Evolutionary conservation across 176 grass and related monocot species (phyloP).

Genomic region (Juncus effusus): DNA sequence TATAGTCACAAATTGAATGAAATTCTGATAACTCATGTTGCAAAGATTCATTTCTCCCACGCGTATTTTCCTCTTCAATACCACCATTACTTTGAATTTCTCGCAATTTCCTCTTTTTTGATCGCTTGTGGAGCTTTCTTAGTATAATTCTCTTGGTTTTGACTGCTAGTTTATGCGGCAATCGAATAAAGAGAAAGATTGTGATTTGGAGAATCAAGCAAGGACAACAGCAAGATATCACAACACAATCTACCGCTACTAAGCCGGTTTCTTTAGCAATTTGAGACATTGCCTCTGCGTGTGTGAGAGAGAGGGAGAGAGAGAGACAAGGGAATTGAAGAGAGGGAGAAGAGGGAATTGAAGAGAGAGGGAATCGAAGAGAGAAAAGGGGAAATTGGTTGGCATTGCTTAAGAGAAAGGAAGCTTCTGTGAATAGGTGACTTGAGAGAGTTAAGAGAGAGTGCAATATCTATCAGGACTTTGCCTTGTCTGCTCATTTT

Average conservation of each 20-base stretch:
- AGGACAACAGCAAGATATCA: slow-evolving; percentile 86
- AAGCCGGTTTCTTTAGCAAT: slow-evolving; percentile 39
- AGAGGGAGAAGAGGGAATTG: neutral
- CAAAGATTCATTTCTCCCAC: neutral
- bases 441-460: slow-evolving; percentile 22
- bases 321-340: neutral
- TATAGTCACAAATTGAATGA: neutral
- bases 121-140: slow-evolving; percentile 39
- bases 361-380: neutral
- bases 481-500: slow-evolving; percentile 47
- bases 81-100: slow-evolving; percentile 6
- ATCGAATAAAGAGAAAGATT: slow-evolving; percentile 67
- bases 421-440: slow-evolving; percentile 37
- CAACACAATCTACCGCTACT: slow-evolving; percentile 72
- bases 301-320: slow-evolving; percentile 14
- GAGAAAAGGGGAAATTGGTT: slow-evolving; percentile 19
- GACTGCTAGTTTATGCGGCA: slow-evolving; percentile 52
- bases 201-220: slow-evolving; percentile 81
- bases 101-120: slow-evolving; percentile 1
- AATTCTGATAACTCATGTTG: slow-evolving; percentile 9
- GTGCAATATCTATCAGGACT: slow-evolving; percentile 32
- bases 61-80: slow-evolving; percentile 6
- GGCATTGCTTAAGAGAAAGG: slow-evolving; percentile 39
- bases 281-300: slow-evolving; percentile 23
- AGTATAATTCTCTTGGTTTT: slow-evolving; percentile 72